These are phyloP conservation scores for Ramalina intermedia DNA, from an alignment of 495 filamentous ascomycete genomes.

Conservation along the genomic window DNA sequence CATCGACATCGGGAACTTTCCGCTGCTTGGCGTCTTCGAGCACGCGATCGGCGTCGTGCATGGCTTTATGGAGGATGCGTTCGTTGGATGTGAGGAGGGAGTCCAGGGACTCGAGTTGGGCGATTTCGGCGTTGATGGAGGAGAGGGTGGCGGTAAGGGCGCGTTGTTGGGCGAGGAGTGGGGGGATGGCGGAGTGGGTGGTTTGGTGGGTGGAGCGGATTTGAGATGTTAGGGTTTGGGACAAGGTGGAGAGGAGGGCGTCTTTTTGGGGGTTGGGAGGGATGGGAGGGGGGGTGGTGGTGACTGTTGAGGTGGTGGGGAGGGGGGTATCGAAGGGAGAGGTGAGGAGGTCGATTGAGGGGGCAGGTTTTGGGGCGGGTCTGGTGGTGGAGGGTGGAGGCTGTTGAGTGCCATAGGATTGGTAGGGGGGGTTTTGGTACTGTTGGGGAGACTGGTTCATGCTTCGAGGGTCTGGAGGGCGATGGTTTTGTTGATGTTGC, in stretches of 20 bases:
- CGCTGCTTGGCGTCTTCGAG: slow-evolving; percentile 45
- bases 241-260: slow-evolving; percentile 64
- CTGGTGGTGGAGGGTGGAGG: slow-evolving; percentile 10
- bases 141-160: slow-evolving; percentile 56
- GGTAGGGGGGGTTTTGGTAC: slow-evolving; percentile 1
- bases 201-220: slow-evolving; percentile 48
- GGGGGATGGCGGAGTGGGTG: slow-evolving; percentile 53
- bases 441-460: background rate
- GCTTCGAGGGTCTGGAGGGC: too few relatives aligned
- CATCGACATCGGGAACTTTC: slow-evolving; percentile 61
- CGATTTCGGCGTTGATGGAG: slow-evolving; percentile 55
- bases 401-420: slow-evolving; percentile 18
- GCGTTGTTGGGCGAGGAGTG: slow-evolving; percentile 62
- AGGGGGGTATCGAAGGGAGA: slow-evolving; percentile 53
- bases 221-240: slow-evolving; percentile 47
- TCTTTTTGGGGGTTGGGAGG: slow-evolving; percentile 97
- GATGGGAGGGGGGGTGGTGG: slow-evolving; percentile 61
- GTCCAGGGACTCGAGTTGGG: slow-evolving; percentile 52
- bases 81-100: slow-evolving; percentile 62
- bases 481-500: too few relatives aligned
- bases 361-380: slow-evolving; percentile 32
- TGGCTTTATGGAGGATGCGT: slow-evolving; percentile 54
- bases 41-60: slow-evolving; percentile 65
- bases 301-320: slow-evolving; percentile 34
- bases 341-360: slow-evolving; percentile 55